Evolutionary conservation across 306 rosid genomes (phyloP), one percentile per base, ranked within the genome.

Genomic region (Citrullus colocynthis): DNA sequence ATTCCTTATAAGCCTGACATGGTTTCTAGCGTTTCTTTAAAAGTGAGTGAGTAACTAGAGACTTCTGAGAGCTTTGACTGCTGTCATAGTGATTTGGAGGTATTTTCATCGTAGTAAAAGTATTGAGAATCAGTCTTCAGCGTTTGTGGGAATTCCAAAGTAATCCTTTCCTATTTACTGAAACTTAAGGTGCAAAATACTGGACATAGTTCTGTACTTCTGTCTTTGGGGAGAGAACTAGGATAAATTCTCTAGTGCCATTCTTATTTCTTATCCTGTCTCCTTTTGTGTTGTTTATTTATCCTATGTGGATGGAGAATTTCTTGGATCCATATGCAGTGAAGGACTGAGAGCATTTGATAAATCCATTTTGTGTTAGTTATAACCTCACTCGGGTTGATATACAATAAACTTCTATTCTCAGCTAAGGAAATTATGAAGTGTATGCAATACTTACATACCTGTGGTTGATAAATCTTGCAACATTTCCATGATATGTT

Each of bases 391-490:
- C 66, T 7, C 0, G 6, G 66, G 39, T 11, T 60, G 6, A 60
- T 9, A 44, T 12, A 9, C 44, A 51, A 49, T 32, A 52, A 73
- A 32, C 77, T 73, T 73, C 28, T 45, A 52, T 73, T 48, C 20
- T 71, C 57, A 16, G 41, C 28, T 18, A 44, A 71, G 41, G 76
- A 71, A 49, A 24, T 48, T 30, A 51, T 9, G 52, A 73, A 9
- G 30, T 74, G 62, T 52, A 52, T 15, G 32, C 63, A 51, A 79
- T 48, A 51, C 58, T 34, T 37, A 16, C 60, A 17, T 82, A 94
- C 98, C 98, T 87, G 83, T 94, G 98, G 84, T 94, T 94, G 82
- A 94, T 91, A 83, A 94, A 91, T 75, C 98, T 89, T 52, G 98
- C 96, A 84, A 90, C 96, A 80, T 94, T 94, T 78, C 97, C 98